Conservation (phyloP, 441 rosid genomes). For the Gossypium schwendimanii region DNA sequence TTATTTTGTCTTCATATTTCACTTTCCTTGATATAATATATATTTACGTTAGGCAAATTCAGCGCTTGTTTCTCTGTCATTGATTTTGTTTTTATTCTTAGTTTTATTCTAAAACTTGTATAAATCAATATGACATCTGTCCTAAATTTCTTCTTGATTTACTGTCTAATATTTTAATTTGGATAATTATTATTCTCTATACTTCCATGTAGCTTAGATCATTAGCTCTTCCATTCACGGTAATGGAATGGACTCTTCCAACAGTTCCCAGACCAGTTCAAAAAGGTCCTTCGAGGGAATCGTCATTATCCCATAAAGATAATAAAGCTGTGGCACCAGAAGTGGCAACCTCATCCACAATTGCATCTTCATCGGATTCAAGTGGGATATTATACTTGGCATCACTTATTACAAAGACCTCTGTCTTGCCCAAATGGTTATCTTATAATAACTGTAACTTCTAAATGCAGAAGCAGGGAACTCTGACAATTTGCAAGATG, state of each 20-base stretch:
- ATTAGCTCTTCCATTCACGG: slow-evolving; percentile 98
- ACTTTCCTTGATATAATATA: not conserved
- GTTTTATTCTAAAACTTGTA: not conserved
- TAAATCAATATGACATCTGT: not conserved
- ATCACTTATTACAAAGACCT: slow-evolving; percentile 10
- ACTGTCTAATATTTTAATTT: slow-evolving; percentile 11
- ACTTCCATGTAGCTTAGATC: slow-evolving; percentile 92
- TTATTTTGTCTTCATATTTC: not conserved
- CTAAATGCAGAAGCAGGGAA: slow-evolving; percentile 39
- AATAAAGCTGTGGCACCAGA: slow-evolving; percentile 34
- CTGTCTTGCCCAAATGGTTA: slow-evolving; percentile 2
- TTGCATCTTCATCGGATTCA: slow-evolving; percentile 52
- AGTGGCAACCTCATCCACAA: slow-evolving; percentile 39
- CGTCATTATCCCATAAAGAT: slow-evolving; percentile 34
- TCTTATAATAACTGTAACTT: slow-evolving; percentile 17
- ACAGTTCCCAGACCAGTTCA: slow-evolving; percentile 78
- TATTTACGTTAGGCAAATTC: not conserved
- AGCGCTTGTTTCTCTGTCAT: not conserved
- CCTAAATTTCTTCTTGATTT: not conserved
- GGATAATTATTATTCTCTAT: slow-evolving; percentile 41
- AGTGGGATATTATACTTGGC: slow-evolving; percentile 45
- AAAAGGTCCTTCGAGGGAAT: slow-evolving; percentile 50
- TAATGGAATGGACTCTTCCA: slow-evolving; percentile 99
- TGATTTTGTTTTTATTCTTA: not conserved
- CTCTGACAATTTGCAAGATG: slow-evolving; percentile 66